Conservation (phyloP, 129 eudicot species). For the Apium graveolens region DNA sequence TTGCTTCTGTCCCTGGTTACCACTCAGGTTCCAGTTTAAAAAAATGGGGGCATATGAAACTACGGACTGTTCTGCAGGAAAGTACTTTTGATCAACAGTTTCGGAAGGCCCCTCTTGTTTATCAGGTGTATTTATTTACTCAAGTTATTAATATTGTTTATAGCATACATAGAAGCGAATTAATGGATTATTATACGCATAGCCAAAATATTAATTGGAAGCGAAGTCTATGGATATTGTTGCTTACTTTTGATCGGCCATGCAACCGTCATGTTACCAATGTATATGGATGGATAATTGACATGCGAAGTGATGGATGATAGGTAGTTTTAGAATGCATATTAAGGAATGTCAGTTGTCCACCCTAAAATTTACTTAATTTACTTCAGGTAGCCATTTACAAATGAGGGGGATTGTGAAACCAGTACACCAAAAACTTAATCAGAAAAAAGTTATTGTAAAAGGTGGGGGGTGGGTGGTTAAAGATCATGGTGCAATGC, state of each 20-base stretch:
- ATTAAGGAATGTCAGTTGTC: neutral
- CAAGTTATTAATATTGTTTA: neutral
- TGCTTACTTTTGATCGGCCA: neutral
- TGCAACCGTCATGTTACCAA: neutral
- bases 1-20: constrained; percentile 96
- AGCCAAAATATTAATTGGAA: neutral
- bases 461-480: neutral
- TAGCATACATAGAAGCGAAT: neutral
- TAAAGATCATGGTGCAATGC: neutral
- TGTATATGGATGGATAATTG: neutral
- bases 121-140: constrained; percentile 50
- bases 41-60: constrained; percentile 98
- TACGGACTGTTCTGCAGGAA: constrained; percentile 70
- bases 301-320: neutral
- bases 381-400: neutral
- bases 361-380: neutral
- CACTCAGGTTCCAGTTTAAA: constrained; percentile 74
- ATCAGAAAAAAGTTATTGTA: neutral
- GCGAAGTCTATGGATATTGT: neutral
- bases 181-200: neutral
- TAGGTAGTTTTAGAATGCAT: neutral
- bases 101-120: constrained; percentile 72
- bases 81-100: constrained; percentile 65
- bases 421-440: neutral
- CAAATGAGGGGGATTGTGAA: constrained; percentile 1